A percentile compares a stretch with the other conserved stretches of the same genome.
These are phyloP conservation scores for Trichoderma arundinaceum DNA, from an alignment of 2,329 filamentous ascomycete genomes.

Conservation along the genomic window DNA sequence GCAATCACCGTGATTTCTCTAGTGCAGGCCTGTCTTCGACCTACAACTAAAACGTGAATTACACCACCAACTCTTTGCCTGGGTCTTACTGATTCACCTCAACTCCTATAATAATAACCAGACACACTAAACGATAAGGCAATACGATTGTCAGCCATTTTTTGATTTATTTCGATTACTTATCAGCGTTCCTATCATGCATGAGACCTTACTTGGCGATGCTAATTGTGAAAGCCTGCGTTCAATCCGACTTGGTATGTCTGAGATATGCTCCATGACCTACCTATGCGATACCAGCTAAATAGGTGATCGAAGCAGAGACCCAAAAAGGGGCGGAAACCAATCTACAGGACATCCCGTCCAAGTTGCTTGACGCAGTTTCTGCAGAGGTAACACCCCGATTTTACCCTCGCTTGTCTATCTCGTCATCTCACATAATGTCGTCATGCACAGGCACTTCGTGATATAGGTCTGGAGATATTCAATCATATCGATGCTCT, in stretches of 20 bases:
- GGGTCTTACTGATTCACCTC: not conserved
- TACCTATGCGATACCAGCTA: not conserved
- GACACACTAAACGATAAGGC: not conserved
- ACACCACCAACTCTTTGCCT: not conserved
- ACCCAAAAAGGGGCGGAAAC: not conserved
- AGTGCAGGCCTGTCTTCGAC: not conserved
- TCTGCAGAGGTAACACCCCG: not conserved
- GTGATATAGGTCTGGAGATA: conserved; percentile 1
- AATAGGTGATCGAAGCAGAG: not conserved
- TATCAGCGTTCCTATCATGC: not conserved
- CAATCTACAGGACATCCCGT: not conserved
- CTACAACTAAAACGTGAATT: not conserved
- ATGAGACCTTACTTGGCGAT: conserved; percentile 13
- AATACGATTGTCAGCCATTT: not conserved
- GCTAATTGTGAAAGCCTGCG: conserved; percentile 17
- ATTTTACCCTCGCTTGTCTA: not conserved
- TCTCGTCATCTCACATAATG: not conserved
- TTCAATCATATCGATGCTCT: conserved; percentile 4
- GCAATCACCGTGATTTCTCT: no score
- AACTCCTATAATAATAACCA: not conserved
- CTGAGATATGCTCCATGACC: not conserved
- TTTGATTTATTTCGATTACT: not conserved
- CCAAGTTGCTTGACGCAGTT: not conserved
- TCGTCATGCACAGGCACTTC: conserved; percentile 11
- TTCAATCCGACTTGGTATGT: conserved; percentile 6